These are phyloP conservation scores for Paralagenidium karlingii DNA, from an alignment of 352 stramenopile genomes.

Conservation along the genomic window DNA sequence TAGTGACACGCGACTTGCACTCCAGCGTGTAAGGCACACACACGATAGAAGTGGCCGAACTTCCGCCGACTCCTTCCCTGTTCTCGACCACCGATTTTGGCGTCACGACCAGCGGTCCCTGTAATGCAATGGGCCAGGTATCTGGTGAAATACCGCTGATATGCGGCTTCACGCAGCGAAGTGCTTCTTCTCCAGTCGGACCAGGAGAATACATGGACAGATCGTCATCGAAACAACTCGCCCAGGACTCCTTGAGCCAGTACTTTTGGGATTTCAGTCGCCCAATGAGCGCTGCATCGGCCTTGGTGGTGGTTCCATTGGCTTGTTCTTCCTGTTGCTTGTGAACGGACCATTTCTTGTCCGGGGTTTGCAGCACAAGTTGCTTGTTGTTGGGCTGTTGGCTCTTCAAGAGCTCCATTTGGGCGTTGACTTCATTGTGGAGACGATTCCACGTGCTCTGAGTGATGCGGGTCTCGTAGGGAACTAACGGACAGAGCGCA, in stretches of 20 bases:
- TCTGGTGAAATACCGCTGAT: constrained; percentile 58
- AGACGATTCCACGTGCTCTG: constrained; percentile 29
- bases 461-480: constrained; percentile 36
- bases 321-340: background rate
- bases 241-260: constrained; percentile 65
- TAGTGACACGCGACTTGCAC: constrained; percentile 17
- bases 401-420: constrained; percentile 35
- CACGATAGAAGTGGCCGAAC: constrained; percentile 33
- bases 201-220: background rate
- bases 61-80: constrained; percentile 26
- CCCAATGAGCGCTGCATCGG: constrained; percentile 18
- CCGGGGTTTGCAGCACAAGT: constrained; percentile 2
- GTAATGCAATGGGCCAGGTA: constrained; percentile 59
- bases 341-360: background rate
- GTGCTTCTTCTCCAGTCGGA: too few relatives aligned
- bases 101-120: constrained; percentile 44
- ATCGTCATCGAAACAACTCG: background rate
- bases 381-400: constrained; percentile 9
- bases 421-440: constrained; percentile 45
- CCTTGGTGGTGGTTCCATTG: too few relatives aligned
- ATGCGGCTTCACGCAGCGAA: constrained; percentile 36
- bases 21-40: constrained; percentile 21
- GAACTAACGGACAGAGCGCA: constrained; percentile 53
- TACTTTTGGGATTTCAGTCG: constrained; percentile 79
- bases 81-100: constrained; percentile 43